phyloP scores from a whole-genome alignment of 2,329 filamentous ascomycete genomes.

The Fusarium buharicum region DNA sequence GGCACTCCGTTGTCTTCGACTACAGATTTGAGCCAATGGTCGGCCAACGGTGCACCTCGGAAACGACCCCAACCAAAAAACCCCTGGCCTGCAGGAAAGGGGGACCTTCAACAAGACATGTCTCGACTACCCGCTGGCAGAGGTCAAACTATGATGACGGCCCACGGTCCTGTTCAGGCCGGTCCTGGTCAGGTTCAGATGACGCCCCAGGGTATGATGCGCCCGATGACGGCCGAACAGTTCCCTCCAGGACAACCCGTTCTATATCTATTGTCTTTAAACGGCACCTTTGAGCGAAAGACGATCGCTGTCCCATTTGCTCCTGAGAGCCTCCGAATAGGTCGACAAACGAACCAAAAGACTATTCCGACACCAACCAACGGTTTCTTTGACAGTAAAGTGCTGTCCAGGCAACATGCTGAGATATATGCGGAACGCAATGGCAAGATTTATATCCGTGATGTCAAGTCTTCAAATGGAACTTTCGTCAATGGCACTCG shows the following conservation, averaged over 20 bases:
- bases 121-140: constrained; percentile 57
- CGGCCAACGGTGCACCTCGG: constrained; percentile 58
- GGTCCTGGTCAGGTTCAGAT: constrained; percentile 50
- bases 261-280: constrained; percentile 87
- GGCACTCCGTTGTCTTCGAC: constrained; percentile 61
- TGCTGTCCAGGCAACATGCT: constrained; percentile 93
- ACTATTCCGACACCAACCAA: constrained; percentile 91
- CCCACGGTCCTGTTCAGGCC: constrained; percentile 49
- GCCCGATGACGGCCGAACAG: constrained; percentile 71
- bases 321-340: constrained; percentile 94
- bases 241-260: constrained; percentile 75
- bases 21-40: constrained; percentile 63
- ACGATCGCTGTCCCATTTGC: constrained; percentile 92
- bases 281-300: constrained; percentile 96
- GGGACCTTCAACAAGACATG: constrained; percentile 60
- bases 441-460: constrained; percentile 94
- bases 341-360: constrained; percentile 96
- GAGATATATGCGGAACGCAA: constrained; percentile 90
- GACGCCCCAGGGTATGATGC: constrained; percentile 63
- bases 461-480: constrained; percentile 98
- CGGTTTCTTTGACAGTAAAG: constrained; percentile 98
- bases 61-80: constrained; percentile 64
- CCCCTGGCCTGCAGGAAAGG: constrained; percentile 61
- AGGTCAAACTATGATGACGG: constrained; percentile 55
- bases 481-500: constrained; percentile 96